These are phyloP conservation scores for Pseudoperonospora humuli DNA, from an alignment of 352 stramenopile genomes.

Conservation along the genomic window DNA sequence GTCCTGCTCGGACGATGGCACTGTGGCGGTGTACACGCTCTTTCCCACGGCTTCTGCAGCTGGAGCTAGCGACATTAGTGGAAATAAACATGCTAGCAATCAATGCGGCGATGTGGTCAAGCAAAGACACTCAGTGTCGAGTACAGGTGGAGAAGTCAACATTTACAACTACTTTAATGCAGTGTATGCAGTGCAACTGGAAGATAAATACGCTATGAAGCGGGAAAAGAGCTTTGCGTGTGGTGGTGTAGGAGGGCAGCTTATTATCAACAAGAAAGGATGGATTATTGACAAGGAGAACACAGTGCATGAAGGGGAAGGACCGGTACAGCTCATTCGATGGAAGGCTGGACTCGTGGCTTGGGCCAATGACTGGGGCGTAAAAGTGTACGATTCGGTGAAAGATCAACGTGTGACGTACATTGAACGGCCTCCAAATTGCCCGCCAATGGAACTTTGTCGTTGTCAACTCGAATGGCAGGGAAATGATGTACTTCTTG, in stretches of 20 bases:
- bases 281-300: conserved; percentile 86
- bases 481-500: conserved; percentile 40
- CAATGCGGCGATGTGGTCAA: conserved; percentile 6
- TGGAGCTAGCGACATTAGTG: conserved; percentile 9
- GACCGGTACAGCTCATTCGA: conserved; percentile 69
- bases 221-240: conserved; percentile 77
- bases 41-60: conserved; percentile 27
- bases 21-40: conserved; percentile 71
- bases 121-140: conserved; percentile 41
- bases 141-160: conserved; percentile 73
- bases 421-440: conserved; percentile 70
- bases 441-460: conserved; percentile 77
- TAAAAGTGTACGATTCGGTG: conserved; percentile 78
- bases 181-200: conserved; percentile 72
- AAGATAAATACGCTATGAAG: conserved; percentile 73
- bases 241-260: conserved; percentile 62
- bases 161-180: conserved; percentile 87
- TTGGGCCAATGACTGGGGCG: conserved; percentile 82
- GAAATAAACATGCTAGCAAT: conserved; percentile 16
- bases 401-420: conserved; percentile 75
- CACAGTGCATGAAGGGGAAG: conserved; percentile 79
- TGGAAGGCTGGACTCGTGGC: conserved; percentile 72
- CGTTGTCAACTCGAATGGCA: conserved; percentile 78
- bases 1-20: conserved; percentile 80
- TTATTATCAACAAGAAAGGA: conserved; percentile 83